Conservation (phyloP, 106 monocot species). For the Chionographis japonica region DNA sequence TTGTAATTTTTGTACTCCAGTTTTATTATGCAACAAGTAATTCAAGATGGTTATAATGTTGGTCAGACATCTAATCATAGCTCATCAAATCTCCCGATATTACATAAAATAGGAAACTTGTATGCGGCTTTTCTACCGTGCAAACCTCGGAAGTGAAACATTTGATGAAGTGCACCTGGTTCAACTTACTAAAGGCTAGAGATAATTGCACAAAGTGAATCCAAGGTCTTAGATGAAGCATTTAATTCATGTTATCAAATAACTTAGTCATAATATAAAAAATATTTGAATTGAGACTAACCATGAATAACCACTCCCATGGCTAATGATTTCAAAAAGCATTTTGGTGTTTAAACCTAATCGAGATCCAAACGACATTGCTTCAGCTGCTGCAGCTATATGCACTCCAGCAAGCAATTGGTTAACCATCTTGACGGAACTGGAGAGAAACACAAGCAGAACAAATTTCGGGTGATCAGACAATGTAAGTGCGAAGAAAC, state of each 20-base stretch:
- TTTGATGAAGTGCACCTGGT: too few relatives aligned
- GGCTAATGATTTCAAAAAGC: constrained; percentile 70
- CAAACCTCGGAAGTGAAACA: too few relatives aligned
- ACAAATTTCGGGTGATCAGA: not conserved
- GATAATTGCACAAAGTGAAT: too few relatives aligned
- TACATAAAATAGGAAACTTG: too few relatives aligned
- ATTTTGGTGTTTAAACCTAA: constrained; percentile 58
- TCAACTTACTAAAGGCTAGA: too few relatives aligned
- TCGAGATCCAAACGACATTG: constrained; percentile 88
- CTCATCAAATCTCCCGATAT: too few relatives aligned
- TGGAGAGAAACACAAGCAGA: constrained; percentile 23
- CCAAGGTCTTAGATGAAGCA: too few relatives aligned
- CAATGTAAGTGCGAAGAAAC: not conserved
- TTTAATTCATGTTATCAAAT: not conserved
- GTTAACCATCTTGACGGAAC: constrained; percentile 96
- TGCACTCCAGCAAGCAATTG: constrained; percentile 99
- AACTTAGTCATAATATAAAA: not conserved
- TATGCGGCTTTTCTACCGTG: too few relatives aligned
- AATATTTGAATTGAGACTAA: constrained; percentile 15
- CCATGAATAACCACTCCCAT: constrained; percentile 82
- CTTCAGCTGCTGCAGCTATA: constrained; percentile 94
- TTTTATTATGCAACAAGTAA: too few relatives aligned
- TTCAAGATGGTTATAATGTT: too few relatives aligned
- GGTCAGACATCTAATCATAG: too few relatives aligned
- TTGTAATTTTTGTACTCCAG: too few relatives aligned